phyloP scores from a whole-genome alignment of 768 basidiomycete species.

The Cystobasidium onofrii region DNA sequence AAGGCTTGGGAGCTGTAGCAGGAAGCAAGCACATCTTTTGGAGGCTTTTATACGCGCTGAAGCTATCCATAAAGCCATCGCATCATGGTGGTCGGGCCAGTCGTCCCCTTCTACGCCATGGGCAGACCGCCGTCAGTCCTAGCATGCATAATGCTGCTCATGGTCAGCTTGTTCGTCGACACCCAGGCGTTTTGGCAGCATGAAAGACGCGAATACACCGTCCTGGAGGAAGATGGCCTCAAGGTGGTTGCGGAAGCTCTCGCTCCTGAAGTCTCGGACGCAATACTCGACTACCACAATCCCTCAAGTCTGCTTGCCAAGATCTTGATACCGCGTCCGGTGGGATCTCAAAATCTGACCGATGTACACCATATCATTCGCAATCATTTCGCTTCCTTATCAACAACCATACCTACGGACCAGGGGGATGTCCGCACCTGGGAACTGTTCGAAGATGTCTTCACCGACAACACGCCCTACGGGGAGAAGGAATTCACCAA shows the following conservation, averaged over 20 bases:
- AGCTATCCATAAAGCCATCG: too few relatives aligned
- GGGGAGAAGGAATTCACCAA: slow-evolving; percentile 75
- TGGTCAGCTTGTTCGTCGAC: slow-evolving; percentile 11
- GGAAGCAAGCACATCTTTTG: too few relatives aligned
- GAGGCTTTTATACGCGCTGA: too few relatives aligned
- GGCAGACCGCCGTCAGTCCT: neutral
- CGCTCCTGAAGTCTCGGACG: neutral
- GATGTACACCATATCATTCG: slow-evolving; percentile 32
- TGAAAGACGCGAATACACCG: slow-evolving; percentile 11
- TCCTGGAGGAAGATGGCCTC: neutral
- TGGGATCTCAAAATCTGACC: slow-evolving; percentile 49
- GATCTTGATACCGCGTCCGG: slow-evolving; percentile 73
- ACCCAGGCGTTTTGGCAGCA: slow-evolving; percentile 8
- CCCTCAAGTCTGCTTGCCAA: slow-evolving; percentile 67
- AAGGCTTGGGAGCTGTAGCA: neutral
- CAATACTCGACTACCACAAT: slow-evolving; percentile 55
- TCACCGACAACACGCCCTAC: slow-evolving; percentile 69
- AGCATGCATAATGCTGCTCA: neutral
- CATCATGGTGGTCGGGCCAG: too few relatives aligned
- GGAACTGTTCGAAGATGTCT: slow-evolving; percentile 78
- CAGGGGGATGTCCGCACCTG: slow-evolving; percentile 51
- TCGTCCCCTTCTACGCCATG: neutral
- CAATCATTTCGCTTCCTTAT: slow-evolving; percentile 22
- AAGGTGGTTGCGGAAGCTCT: neutral
- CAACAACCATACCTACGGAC: neutral